Percentiles rank a stretch among this genome's conserved stretches.
phyloP scores from a whole-genome alignment of 495 filamentous ascomycete species.

The Xeromyces bisporus region DNA sequence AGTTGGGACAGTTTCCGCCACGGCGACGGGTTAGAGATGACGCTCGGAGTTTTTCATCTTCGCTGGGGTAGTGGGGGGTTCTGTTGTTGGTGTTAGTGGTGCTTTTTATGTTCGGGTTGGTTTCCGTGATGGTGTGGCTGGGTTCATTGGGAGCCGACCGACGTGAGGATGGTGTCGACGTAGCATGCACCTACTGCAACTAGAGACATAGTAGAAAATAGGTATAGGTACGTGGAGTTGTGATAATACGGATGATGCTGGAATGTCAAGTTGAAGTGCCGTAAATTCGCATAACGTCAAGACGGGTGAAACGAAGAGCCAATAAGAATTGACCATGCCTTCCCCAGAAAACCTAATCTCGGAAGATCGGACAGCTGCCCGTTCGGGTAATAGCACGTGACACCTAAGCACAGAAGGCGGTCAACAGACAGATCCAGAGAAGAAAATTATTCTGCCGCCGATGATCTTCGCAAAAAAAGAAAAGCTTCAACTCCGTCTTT shows the following conservation, averaged over 20 bases:
- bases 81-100: conserved; percentile 15
- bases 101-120: neutral
- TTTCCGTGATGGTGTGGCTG: conserved; percentile 1
- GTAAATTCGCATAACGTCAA: no score
- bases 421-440: conserved; percentile 8
- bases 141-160: conserved; percentile 21
- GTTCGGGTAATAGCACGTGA: conserved; percentile 19
- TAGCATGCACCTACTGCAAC: conserved; percentile 50
- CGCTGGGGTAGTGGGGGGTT: conserved; percentile 45
- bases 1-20: conserved; percentile 58
- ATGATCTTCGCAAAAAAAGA: conserved; percentile 6
- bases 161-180: conserved; percentile 52
- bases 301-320: no score
- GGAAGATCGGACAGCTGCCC: no score
- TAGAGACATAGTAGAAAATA: conserved; percentile 23
- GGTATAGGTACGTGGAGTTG: no score
- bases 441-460: conserved; percentile 29
- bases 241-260: no score
- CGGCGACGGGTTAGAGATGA: conserved; percentile 39
- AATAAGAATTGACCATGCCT: no score
- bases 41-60: conserved; percentile 58
- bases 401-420: conserved; percentile 10
- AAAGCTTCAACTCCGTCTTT: conserved; percentile 3
- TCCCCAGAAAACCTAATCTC: no score
- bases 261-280: no score